Base-by-base conservation (phyloP, 257 asterid genomes). In the Euphrasia confusa region DNA sequence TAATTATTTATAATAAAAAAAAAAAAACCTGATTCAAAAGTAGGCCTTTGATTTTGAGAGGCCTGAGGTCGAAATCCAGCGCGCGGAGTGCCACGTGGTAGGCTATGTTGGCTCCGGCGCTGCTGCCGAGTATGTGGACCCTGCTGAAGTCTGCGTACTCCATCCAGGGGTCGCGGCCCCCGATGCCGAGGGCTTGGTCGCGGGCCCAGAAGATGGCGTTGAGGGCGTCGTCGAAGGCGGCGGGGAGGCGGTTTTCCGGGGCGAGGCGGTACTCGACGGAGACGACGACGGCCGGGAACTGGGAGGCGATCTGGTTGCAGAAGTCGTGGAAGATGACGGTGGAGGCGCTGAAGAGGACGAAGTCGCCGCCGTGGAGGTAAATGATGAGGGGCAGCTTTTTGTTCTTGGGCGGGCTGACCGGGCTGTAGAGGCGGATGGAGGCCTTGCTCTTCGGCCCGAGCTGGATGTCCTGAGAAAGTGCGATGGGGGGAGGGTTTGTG, bases 311-410 rank as follows among this genome's bases (percentile, higher is more conserved):
- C 17, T 74, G 68, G 65, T 72, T 63, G 70, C 75, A 73, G 67
- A 76, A 75, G 50, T 67, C 68, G 72, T 79, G 81, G 77, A 69
- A 79, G 14, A 77, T 63, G 70, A 63, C 80, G 60, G 77, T 75
- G 65, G 75, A 54, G 54, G 75, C 67, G 28, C 78, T 71, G 56
- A 60, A 76, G 3, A 75, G 63, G 28, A 73, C 79, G 45, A 74
- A 78, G 17, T 76, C 83, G 35, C 83, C 83, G 14, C 83, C 83
- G 7, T 78, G 83, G 39, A 78, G 44, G 68, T 74, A 74, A 68
- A 78, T 39, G 3, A 78, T 58, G 30, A 74, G 63, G 39, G 83
- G 83, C 1, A 78, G 56, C 24, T 74, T 74, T 10, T 13, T 12
- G 57, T 17, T 11, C 7, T 48, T 62, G 24, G 69, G 66, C 1